These are phyloP conservation scores for Cordyceps tenuipes DNA, from an alignment of 2,329 filamentous ascomycete genomes.

Conservation along the genomic window DNA sequence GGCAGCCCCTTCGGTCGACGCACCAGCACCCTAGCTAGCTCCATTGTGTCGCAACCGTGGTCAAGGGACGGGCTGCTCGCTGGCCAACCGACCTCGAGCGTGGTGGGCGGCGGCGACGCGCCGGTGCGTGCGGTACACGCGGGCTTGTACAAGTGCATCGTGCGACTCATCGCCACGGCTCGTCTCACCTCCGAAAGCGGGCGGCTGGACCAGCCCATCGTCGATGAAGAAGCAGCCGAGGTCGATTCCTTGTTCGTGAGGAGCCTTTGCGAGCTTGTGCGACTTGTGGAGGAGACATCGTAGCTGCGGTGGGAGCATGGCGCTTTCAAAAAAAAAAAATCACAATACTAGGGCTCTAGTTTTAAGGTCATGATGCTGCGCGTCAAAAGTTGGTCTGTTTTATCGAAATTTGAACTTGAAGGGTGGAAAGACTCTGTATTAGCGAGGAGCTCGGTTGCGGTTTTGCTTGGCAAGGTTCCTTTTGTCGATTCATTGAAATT, in stretches of 20 bases:
- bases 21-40: constrained; percentile 18
- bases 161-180: constrained; percentile 41
- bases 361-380: neutral
- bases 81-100: constrained; percentile 14
- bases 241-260: constrained; percentile 31
- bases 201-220: constrained; percentile 20
- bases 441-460: neutral
- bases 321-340: neutral
- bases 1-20: constrained; percentile 20
- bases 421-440: neutral
- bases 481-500: neutral
- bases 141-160: constrained; percentile 43
- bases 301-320: neutral
- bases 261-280: constrained; percentile 36
- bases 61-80: constrained; percentile 20
- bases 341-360: neutral
- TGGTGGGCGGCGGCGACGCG: constrained; percentile 20
- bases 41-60: constrained; percentile 14
- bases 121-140: constrained; percentile 37
- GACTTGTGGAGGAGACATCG: constrained; percentile 26
- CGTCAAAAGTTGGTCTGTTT: neutral
- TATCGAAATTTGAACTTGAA: neutral
- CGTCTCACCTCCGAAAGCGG: constrained; percentile 26
- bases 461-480: neutral
- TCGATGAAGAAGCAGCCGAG: constrained; percentile 23